Conservation (phyloP, 2,329 filamentous ascomycete species). For the Diplocarpon rosae region DNA sequence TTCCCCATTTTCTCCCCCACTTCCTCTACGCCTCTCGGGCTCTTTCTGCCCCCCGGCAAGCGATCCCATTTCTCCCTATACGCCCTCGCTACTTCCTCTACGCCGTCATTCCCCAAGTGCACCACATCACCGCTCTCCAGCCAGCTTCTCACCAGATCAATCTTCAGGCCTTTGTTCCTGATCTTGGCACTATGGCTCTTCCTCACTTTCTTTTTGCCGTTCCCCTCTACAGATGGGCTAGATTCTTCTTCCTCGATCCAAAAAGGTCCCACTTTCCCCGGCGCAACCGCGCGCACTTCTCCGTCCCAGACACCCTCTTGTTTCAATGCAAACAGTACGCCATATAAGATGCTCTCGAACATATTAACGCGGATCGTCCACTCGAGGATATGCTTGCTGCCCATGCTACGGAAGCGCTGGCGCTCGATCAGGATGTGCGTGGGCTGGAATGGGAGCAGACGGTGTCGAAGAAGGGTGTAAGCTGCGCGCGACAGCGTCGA, state of each 20-base stretch:
- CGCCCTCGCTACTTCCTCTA: constrained; percentile 27
- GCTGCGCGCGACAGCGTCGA: constrained; percentile 42
- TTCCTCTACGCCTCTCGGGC: constrained; percentile 21
- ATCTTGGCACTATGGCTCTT: constrained; percentile 33
- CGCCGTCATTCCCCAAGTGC: constrained; percentile 25
- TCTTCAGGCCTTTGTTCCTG: constrained; percentile 47
- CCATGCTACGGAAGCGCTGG: constrained; percentile 51
- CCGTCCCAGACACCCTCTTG: constrained; percentile 33
- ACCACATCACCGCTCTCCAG: constrained; percentile 29
- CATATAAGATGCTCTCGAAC: constrained; percentile 73
- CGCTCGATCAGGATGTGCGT: constrained; percentile 60
- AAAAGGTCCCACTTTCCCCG: constrained; percentile 43
- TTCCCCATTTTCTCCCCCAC: constrained; percentile 37
- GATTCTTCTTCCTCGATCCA: constrained; percentile 33
- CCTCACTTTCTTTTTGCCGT: constrained; percentile 23
- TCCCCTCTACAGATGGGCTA: constrained; percentile 7
- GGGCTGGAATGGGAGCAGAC: constrained; percentile 41
- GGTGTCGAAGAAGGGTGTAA: constrained; percentile 38
- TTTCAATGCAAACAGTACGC: constrained; percentile 47
- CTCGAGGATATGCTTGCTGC: constrained; percentile 56
- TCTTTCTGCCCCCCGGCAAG: constrained; percentile 20
- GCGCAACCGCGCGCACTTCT: constrained; percentile 39
- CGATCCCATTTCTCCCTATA: constrained; percentile 29
- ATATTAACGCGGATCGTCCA: constrained; percentile 79
- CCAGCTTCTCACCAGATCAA: constrained; percentile 49